These are phyloP conservation scores for Fusarium kyushuense DNA, from an alignment of 2,329 filamentous ascomycete genomes.

Conservation along the genomic window DNA sequence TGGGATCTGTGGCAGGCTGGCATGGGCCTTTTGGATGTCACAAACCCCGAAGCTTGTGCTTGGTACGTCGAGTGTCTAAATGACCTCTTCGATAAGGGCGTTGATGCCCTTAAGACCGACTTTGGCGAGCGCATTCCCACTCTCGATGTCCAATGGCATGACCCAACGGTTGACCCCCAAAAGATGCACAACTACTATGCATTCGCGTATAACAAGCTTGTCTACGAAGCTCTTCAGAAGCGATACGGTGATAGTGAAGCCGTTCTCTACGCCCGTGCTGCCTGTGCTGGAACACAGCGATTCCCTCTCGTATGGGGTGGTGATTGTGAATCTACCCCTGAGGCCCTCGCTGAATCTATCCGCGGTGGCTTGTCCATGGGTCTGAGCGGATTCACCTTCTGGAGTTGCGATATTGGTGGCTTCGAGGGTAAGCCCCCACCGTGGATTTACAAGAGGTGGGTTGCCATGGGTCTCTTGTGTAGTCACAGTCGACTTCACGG, in stretches of 20 bases:
- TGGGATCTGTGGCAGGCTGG: conserved; percentile 84
- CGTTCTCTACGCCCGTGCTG: conserved; percentile 74
- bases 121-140: conserved; percentile 80
- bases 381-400: conserved; percentile 74
- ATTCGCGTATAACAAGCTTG: conserved; percentile 77
- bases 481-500: conserved; percentile 78
- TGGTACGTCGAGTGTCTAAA: conserved; percentile 75
- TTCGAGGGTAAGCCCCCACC: conserved; percentile 76
- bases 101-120: conserved; percentile 81
- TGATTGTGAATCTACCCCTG: conserved; percentile 79
- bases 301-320: conserved; percentile 81
- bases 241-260: conserved; percentile 66
- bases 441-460: conserved; percentile 82
- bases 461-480: conserved; percentile 79
- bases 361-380: conserved; percentile 74
- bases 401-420: conserved; percentile 78
- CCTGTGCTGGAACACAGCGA: conserved; percentile 75
- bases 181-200: conserved; percentile 84
- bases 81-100: conserved; percentile 74
- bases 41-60: conserved; percentile 73
- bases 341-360: conserved; percentile 78
- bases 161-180: conserved; percentile 67
- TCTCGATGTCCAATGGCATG: conserved; percentile 73
- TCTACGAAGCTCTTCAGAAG: conserved; percentile 73
- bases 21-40: conserved; percentile 81